Percentiles rank a stretch among this genome's conserved stretches.
These are phyloP conservation scores for Cupressus sempervirens DNA, from an alignment of 75 land plant species.

Conservation along the genomic window DNA sequence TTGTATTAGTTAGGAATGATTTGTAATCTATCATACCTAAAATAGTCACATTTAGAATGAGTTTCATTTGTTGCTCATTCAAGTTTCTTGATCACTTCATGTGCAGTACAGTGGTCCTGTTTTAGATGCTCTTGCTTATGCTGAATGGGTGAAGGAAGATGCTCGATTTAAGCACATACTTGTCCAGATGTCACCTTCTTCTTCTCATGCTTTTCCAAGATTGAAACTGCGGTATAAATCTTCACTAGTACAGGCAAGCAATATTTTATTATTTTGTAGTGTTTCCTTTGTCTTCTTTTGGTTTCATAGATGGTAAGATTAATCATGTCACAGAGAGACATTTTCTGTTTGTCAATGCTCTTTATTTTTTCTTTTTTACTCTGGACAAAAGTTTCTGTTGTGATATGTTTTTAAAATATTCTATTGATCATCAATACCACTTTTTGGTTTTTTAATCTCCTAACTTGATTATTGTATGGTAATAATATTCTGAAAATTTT, in stretches of 20 bases:
- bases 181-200: slow-evolving; percentile 73
- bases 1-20: not conserved
- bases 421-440: too few species aligned
- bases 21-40: not conserved
- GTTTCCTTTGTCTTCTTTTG: too few species aligned
- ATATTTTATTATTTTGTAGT: not conserved
- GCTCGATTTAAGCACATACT: slow-evolving; percentile 52
- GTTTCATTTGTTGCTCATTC: not conserved
- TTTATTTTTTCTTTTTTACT: too few species aligned
- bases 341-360: too few species aligned
- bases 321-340: too few species aligned
- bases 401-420: too few species aligned
- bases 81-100: slow-evolving; percentile 2
- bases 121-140: slow-evolving; percentile 73
- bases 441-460: too few species aligned
- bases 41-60: not conserved
- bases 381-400: too few species aligned
- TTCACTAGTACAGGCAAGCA: slow-evolving; percentile 83
- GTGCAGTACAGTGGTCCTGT: slow-evolving; percentile 80
- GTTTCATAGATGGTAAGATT: too few species aligned
- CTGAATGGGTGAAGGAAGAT: slow-evolving; percentile 71
- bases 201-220: slow-evolving; percentile 83
- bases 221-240: slow-evolving; percentile 82
- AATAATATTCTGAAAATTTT: too few species aligned
- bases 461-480: too few species aligned